phyloP scores from a whole-genome alignment of 2,329 filamentous ascomycete species.

The Cadophora sp. region DNA sequence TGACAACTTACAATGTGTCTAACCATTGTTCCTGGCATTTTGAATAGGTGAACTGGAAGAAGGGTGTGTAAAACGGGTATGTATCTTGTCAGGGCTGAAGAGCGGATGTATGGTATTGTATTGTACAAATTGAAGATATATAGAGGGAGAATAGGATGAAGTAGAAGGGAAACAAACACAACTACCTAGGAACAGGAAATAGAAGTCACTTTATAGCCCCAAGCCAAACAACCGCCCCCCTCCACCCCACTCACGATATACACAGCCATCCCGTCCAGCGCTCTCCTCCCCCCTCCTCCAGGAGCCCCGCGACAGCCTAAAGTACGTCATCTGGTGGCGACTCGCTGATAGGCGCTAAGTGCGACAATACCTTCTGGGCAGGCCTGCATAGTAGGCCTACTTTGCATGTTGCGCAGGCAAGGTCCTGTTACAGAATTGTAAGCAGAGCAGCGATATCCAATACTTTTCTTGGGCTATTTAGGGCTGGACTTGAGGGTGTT shows the following conservation, averaged over 20 bases:
- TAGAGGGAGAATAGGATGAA: not conserved
- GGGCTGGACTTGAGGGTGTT: not conserved
- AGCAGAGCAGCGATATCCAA: constrained; percentile 16
- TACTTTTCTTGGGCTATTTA: constrained; percentile 1
- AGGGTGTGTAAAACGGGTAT: not conserved
- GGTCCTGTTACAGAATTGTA: not conserved
- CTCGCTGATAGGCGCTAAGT: constrained; percentile 1
- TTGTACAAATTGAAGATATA: constrained; percentile 2
- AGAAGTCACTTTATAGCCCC: constrained; percentile 4
- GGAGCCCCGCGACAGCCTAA: constrained; percentile 26
- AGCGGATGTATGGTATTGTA: not conserved
- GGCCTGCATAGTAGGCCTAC: too few species aligned
- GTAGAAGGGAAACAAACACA: not conserved
- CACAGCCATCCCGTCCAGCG: not conserved
- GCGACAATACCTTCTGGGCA: not conserved
- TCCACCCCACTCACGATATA: constrained; percentile 2
- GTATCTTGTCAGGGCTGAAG: not conserved
- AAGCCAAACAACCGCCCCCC: not conserved
- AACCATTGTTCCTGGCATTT: constrained; percentile 28
- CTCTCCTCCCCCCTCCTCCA: too few species aligned
- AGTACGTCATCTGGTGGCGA: constrained; percentile 26
- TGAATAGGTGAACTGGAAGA: not conserved
- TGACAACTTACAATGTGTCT: constrained; percentile 26
- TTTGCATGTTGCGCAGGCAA: constrained; percentile 2
- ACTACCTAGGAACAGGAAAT: not conserved